phyloP scores from a whole-genome alignment of 2,329 filamentous ascomycete genomes.

The Aspergillus sclerotialis region DNA sequence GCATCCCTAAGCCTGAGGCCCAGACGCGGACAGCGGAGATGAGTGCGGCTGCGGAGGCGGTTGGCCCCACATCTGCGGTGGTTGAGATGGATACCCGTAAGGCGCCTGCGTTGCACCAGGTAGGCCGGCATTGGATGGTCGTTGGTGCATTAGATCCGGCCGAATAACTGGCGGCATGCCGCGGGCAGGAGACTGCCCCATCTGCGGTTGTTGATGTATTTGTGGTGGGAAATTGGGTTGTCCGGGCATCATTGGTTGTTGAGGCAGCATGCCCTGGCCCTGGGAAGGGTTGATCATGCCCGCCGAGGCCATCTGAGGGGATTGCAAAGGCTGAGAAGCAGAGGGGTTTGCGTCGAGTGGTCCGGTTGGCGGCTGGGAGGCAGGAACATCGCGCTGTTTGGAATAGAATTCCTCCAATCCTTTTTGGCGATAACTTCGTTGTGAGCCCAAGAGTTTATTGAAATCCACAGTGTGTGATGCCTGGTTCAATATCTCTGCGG shows the following conservation, averaged over 20 bases:
- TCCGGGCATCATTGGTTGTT: slow-evolving; percentile 44
- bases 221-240: slow-evolving; percentile 61
- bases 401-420: slow-evolving; percentile 79
- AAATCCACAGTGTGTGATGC: slow-evolving; percentile 84
- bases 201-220: slow-evolving; percentile 62
- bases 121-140: slow-evolving; percentile 55
- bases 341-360: slow-evolving; percentile 26
- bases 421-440: slow-evolving; percentile 69
- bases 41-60: slow-evolving; percentile 58
- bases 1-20: slow-evolving; percentile 34
- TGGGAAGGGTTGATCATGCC: slow-evolving; percentile 28
- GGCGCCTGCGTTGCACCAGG: slow-evolving; percentile 38
- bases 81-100: slow-evolving; percentile 53
- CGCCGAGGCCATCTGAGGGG: slow-evolving; percentile 28
- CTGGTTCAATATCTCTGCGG: slow-evolving; percentile 75
- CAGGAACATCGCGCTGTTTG: slow-evolving; percentile 70
- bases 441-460: slow-evolving; percentile 75
- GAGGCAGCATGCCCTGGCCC: slow-evolving; percentile 31
- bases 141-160: slow-evolving; percentile 58
- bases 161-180: slow-evolving; percentile 56
- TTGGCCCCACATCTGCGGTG: slow-evolving; percentile 63
- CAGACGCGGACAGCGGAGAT: slow-evolving; percentile 41
- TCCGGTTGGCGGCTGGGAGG: slow-evolving; percentile 25
- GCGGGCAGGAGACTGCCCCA: slow-evolving; percentile 67
- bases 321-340: slow-evolving; percentile 33